Percentiles rank a stretch among this genome's conserved stretches.
These are phyloP conservation scores for Arthrobotrys megalospora DNA, from an alignment of 2,329 filamentous ascomycete species.

Conservation along the genomic window DNA sequence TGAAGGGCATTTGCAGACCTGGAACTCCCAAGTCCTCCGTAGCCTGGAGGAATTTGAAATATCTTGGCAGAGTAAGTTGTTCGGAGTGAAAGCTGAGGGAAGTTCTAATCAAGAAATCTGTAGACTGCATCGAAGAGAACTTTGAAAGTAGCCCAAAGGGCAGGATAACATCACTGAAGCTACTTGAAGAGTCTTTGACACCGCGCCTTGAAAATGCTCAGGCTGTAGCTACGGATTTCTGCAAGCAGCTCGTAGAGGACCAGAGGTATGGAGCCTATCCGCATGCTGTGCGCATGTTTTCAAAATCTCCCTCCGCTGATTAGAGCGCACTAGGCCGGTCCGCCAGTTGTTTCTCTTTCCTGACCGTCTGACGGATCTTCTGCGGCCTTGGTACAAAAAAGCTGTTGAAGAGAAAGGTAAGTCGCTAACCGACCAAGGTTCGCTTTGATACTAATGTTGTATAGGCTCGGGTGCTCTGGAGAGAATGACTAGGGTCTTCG, in stretches of 20 bases:
- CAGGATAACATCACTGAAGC: not conserved
- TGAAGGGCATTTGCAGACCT: slow-evolving; percentile 4
- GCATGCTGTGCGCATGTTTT: not conserved
- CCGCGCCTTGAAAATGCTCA: slow-evolving; percentile 4
- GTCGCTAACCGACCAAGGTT: not conserved
- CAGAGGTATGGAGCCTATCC: not conserved
- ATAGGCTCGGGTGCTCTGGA: not conserved
- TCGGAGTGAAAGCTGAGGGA: not conserved
- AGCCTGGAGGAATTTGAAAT: slow-evolving; percentile 7
- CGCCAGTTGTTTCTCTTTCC: slow-evolving; percentile 1
- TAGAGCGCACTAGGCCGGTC: not conserved
- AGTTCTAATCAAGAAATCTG: not conserved
- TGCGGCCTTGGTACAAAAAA: not conserved
- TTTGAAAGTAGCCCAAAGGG: slow-evolving; percentile 13
- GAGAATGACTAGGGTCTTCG: slow-evolving; percentile 12
- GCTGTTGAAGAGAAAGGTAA: slow-evolving; percentile 18
- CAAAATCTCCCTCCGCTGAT: not conserved
- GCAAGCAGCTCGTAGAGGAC: not conserved
- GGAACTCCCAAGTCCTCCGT: not conserved
- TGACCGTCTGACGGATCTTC: not conserved
- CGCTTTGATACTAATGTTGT: not conserved
- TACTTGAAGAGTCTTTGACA: not conserved
- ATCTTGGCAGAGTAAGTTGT: not conserved
- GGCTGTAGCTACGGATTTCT: not conserved
- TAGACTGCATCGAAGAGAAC: slow-evolving; percentile 12